A percentile compares a stretch with the other conserved stretches of the same genome.
phyloP scores from a whole-genome alignment of 305 asterid species.

The Fraxinus velutina region DNA sequence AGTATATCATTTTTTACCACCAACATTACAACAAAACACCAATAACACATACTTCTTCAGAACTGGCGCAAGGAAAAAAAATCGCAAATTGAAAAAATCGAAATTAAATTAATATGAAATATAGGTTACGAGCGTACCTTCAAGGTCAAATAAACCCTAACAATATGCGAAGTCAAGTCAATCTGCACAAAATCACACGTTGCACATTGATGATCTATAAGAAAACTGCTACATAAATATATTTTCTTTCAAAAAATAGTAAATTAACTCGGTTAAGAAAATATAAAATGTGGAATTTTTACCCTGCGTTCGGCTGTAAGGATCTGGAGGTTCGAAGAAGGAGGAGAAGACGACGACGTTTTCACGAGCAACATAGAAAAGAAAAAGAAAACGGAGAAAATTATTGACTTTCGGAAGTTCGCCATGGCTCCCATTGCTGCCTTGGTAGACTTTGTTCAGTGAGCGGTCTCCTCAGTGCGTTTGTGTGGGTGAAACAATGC shows the following conservation, averaged over 20 bases:
- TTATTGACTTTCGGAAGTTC: conserved; percentile 21
- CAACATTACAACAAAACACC: not conserved
- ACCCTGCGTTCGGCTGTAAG: conserved; percentile 83
- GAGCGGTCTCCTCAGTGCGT: not conserved
- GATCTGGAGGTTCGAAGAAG: conserved; percentile 62
- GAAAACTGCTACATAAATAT: not conserved
- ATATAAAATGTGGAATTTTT: not conserved
- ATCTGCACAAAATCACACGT: conserved; percentile 53
- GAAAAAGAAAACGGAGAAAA: conserved; percentile 33
- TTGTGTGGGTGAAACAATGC: not conserved
- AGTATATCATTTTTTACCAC: not conserved
- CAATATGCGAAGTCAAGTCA: conserved; percentile 87
- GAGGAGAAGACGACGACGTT: conserved; percentile 29
- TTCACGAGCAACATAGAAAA: conserved; percentile 28
- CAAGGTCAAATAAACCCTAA: conserved; percentile 75
- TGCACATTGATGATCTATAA: not conserved
- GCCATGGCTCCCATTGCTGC: conserved; percentile 45
- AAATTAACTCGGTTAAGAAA: conserved; percentile 15
- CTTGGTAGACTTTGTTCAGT: not conserved
- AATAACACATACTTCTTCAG: not conserved
- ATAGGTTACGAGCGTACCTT: conserved; percentile 46
- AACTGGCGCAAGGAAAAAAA: not conserved
- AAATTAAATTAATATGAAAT: conserved; percentile 4
- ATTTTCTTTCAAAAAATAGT: not conserved
- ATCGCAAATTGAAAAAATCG: not conserved